phyloP scores from a whole-genome alignment of 805 yeast genomes.

The Starmerella apis region DNA sequence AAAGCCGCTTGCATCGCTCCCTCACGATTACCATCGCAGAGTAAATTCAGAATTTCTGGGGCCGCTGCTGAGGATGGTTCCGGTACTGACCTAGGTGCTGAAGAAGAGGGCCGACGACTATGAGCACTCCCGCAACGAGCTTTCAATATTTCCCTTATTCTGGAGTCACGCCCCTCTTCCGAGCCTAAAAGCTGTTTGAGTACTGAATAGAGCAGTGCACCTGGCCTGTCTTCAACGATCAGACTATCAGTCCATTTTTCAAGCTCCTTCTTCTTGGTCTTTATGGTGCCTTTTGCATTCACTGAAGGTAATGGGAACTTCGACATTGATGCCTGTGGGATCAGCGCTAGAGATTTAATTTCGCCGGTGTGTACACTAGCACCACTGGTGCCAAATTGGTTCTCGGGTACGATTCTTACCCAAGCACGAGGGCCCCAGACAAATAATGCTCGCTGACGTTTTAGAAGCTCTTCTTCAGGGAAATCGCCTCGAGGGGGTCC shows the following conservation, averaged over 20 bases:
- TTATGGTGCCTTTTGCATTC: constrained; percentile 36
- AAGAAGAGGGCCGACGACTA: not conserved
- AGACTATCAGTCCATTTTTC: constrained; percentile 51
- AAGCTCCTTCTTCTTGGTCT: constrained; percentile 54
- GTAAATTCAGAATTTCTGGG: constrained; percentile 31
- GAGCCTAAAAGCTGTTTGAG: constrained; percentile 18
- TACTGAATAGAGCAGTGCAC: constrained; percentile 18
- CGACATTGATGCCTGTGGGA: constrained; percentile 26
- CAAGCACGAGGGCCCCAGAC: constrained; percentile 34
- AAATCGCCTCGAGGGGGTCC: not conserved
- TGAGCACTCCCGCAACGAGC: not conserved
- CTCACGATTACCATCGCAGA: constrained; percentile 54
- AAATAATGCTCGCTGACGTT: constrained; percentile 37
- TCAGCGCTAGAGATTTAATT: constrained; percentile 27
- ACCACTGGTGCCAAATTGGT: constrained; percentile 7
- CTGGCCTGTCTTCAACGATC: constrained; percentile 14
- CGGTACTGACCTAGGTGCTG: not conserved
- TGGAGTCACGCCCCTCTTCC: not conserved
- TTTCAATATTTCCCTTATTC: constrained; percentile 7
- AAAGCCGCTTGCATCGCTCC: constrained; percentile 57
- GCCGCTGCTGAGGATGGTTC: not conserved
- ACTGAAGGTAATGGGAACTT: constrained; percentile 61
- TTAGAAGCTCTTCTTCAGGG: constrained; percentile 40
- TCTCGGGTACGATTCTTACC: constrained; percentile 27
- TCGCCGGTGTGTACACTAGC: constrained; percentile 29